Base-by-base conservation (phyloP, 352 stramenopile species). In the Phytophthora pseudosyringae region DNA sequence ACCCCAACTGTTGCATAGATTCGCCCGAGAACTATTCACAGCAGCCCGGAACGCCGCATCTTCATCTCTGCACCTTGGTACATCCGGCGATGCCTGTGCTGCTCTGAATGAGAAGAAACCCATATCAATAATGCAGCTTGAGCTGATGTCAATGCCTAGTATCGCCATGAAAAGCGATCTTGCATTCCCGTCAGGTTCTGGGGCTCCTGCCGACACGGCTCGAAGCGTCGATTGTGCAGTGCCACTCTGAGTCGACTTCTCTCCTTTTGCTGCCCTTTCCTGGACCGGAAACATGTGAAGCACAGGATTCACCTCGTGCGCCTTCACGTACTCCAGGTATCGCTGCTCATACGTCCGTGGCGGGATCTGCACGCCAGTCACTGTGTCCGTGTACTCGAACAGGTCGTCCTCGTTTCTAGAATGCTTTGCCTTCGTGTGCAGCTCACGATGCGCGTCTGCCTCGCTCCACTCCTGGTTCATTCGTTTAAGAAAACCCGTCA, bases 401-500 rank as follows among this genome's bases (percentile, higher is more conserved):
- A 73, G n/a, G 33, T 83, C 75, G 12, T 74, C 61, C 7, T 74
- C 61, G 8, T 72, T 76, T 12, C 70, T 70, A 15, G 39, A 67
- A 21, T 70, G 55, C 25, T 59, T 71, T 1, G 71, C 59, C 49
- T 69, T 74, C 0, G 77, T 91, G 41, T 71, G 49, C 6, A 64
- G 11, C 31, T 86, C 48, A 2, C 79, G 80, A 10, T 84, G 57
- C 9, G 58, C 31, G 16, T 91, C 83, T 4, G 64, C 74, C 8
- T 73, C 46, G 18, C 64, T 69, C 83, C 75, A 85, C 10, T 86
- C 75, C 1, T 70, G 39, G 38, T 88, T 88, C 73, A 90, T 88
- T 13, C 60, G 67, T 25, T 84, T 63, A n/a, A 90, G 61, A 29
- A 71, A 74, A 9, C 36, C 44, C 2, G 69, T 64, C 1, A 91